A percentile compares a stretch with the other conserved stretches of the same genome.
Conservation (phyloP, 2,329 filamentous ascomycete species). For the Fusarium torulosum region DNA sequence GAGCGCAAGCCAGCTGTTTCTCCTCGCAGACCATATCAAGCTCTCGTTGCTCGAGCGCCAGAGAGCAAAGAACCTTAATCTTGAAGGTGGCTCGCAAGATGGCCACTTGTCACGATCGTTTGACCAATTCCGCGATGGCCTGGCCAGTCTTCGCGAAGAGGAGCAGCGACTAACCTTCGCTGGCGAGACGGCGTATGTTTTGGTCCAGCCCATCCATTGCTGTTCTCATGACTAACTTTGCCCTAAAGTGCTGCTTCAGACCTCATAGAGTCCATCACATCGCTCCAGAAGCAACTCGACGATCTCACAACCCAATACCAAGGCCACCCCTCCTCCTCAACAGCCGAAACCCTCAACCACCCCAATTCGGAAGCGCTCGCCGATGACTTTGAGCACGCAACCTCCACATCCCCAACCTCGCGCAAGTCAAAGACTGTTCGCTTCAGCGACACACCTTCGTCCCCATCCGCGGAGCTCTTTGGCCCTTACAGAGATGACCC, state of each 20-base stretch:
- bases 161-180: constrained; percentile 72
- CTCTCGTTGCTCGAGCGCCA: constrained; percentile 93
- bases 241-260: constrained; percentile 59
- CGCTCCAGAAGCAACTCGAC: constrained; percentile 78
- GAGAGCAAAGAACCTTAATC: constrained; percentile 82
- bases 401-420: constrained; percentile 54
- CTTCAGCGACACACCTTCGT: constrained; percentile 77
- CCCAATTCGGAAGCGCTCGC: constrained; percentile 74
- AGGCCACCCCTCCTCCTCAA: constrained; percentile 67
- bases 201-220: constrained; percentile 3
- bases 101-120: constrained; percentile 89
- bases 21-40: constrained; percentile 97
- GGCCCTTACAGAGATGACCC: constrained; percentile 79
- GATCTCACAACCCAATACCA: constrained; percentile 86
- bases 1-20: constrained; percentile 82
- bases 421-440: constrained; percentile 79
- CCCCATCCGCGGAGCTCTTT: constrained; percentile 59
- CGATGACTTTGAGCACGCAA: constrained; percentile 74
- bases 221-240: neutral
- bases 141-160: constrained; percentile 76
- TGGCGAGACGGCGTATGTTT: constrained; percentile 71
- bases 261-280: constrained; percentile 73
- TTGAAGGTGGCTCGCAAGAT: constrained; percentile 85
- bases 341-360: constrained; percentile 65
- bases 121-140: constrained; percentile 84